Conservation (phyloP, 1,284 basidiomycete genomes). For the Xerocomus nothofagi region DNA sequence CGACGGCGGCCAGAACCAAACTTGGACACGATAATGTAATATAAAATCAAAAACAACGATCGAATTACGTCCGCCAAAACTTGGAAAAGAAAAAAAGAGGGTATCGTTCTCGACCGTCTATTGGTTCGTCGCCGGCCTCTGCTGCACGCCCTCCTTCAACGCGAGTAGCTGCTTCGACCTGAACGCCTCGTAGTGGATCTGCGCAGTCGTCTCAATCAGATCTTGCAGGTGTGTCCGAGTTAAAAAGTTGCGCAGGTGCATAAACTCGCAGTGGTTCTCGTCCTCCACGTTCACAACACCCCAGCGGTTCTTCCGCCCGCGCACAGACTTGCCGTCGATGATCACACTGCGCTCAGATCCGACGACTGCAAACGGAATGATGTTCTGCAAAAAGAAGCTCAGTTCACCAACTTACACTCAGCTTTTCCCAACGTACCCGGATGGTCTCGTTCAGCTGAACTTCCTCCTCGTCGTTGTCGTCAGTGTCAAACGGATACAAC, state of each 20-base stretch:
- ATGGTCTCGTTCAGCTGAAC: constrained; percentile 89
- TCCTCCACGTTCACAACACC: constrained; percentile 98
- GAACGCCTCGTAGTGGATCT: constrained; percentile 99
- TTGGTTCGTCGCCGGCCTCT: constrained; percentile 44
- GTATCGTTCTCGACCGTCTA: constrained; percentile 19
- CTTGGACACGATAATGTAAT: neutral
- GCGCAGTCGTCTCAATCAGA: constrained; percentile 96
- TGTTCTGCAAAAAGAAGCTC: constrained; percentile 51
- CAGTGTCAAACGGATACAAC: constrained; percentile 95
- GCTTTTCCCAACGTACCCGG: constrained; percentile 56
- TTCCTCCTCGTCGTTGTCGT: constrained; percentile 94
- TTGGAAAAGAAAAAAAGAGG: constrained; percentile 18
- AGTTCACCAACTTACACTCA: constrained; percentile 1
- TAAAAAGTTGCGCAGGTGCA: constrained; percentile 96
- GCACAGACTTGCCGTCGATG: constrained; percentile 93
- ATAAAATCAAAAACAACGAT: constrained; percentile 1
- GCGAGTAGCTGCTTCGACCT: constrained; percentile 95
- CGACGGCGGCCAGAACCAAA: too few relatives aligned
- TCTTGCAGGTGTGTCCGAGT: constrained; percentile 97
- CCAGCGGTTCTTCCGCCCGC: constrained; percentile 97
- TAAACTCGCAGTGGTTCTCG: constrained; percentile 96
- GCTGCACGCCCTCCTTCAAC: constrained; percentile 81
- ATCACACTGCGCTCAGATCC: constrained; percentile 94
- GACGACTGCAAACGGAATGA: constrained; percentile 96
- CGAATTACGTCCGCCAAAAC: constrained; percentile 8